These are phyloP conservation scores for Ramularia collo-cygni DNA, from an alignment of 2,329 filamentous ascomycete species.

Conservation along the genomic window DNA sequence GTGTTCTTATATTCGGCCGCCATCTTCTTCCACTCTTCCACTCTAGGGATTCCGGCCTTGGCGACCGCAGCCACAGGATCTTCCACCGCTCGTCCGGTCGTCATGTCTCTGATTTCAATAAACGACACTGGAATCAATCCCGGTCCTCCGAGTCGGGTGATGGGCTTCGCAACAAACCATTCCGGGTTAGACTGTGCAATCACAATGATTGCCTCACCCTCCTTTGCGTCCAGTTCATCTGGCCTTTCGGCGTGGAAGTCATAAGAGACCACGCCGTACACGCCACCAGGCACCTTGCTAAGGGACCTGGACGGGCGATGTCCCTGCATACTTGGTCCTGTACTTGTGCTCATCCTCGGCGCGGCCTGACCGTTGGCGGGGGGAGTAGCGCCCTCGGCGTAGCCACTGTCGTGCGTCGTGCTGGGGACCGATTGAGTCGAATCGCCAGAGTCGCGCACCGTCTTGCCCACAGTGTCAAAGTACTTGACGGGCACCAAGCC, in stretches of 20 bases:
- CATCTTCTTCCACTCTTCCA: conserved; percentile 99
- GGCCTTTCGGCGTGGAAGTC: conserved; percentile 91
- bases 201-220: conserved; percentile 93
- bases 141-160: conserved; percentile 88
- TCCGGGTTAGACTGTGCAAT: conserved; percentile 98
- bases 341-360: conserved; percentile 27
- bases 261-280: conserved; percentile 95
- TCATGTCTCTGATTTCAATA: conserved; percentile 93
- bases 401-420: conserved; percentile 85
- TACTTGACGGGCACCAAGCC: conserved; percentile 90
- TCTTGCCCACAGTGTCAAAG: conserved; percentile 88
- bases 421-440: conserved; percentile 32
- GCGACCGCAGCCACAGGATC: conserved; percentile 81
- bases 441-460: conserved; percentile 73
- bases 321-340: conserved; percentile 22
- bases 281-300: conserved; percentile 59
- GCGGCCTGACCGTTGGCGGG: conserved; percentile 24
- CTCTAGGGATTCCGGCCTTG: conserved; percentile 82
- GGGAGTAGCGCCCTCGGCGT: conserved; percentile 52
- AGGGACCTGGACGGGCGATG: conserved; percentile 34
- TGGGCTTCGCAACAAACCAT: conserved; percentile 99
- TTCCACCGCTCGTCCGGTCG: conserved; percentile 70
- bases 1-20: conserved; percentile 98
- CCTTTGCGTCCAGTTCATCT: conserved; percentile 93
- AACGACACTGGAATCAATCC: conserved; percentile 95